Evolutionary conservation across 805 yeast genomes (phyloP), one percentile per base, ranked within the genome.

Genomic region (Hanseniaspora guilliermondii): DNA sequence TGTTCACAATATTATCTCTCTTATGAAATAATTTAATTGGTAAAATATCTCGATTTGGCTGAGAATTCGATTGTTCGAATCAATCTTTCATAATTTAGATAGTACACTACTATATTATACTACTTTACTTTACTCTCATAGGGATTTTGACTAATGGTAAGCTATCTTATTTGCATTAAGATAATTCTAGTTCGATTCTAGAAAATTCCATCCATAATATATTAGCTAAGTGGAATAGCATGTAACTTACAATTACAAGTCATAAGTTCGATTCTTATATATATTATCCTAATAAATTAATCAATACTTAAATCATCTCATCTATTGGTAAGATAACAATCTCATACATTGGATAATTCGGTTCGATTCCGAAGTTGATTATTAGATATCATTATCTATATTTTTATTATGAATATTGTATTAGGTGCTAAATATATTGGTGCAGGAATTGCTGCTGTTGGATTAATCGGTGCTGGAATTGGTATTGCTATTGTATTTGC

Each of bases 351-450:
- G 6, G 12, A 11, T 9, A 22, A 12, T 39, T 17, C 22, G 17
- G 42, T 39, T 39, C 42, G 42, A 39, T 11, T 39, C 42, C 17
- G 22, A 17, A 22, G 21, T n/a, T 22, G 27, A 22, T 39, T 39
- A 39, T 22, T 39, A 39, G 27, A 12, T 14, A 25, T 42, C n/a
- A 14, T 11, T 2, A 16, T 6, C 14, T n/a, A 14, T 4, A 7
- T 14, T 16, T 8, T 32, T 19, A 25, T 37, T 32, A 54, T 55
- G 57, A 53, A 55, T 42, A 36, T 55, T 36, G 53, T 49, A 41
- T 38, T 55, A 32, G 57, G 49, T 24, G 57, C 54, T 44, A 55
- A 55, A 49, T 55, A 55, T 32, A 55, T 55, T 38, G 57, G 57
- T 21, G 57, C 57, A 22, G 54, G 49, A 22, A 48, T 55, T 24